Evolutionary conservation across 768 basidiomycete species (phyloP).

Genomic region (Favolaschia claudopus): DNA sequence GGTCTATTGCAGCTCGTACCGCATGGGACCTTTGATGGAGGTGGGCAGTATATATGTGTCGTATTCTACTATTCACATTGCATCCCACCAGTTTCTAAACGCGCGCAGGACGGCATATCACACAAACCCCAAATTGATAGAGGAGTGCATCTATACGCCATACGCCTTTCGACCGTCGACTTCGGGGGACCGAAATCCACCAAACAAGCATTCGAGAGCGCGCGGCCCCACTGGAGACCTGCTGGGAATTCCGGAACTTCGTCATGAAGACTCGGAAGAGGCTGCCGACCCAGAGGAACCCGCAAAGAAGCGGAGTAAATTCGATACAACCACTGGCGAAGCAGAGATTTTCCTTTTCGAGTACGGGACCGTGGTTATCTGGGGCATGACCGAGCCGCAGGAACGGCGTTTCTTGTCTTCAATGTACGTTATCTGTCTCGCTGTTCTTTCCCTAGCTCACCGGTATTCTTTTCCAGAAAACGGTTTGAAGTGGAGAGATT

Average conservation of each 20-base stretch:
- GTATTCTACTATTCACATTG: neutral
- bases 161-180: conserved; percentile 58
- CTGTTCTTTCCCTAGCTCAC: conserved; percentile 19
- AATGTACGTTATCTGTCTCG: conserved; percentile 62
- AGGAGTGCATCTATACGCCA: conserved; percentile 94
- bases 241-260: conserved; percentile 79
- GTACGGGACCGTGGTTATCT: conserved; percentile 95
- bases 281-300: conserved; percentile 40
- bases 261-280: conserved; percentile 43
- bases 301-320: conserved; percentile 69
- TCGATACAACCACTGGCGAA: conserved; percentile 68
- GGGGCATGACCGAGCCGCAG: conserved; percentile 96
- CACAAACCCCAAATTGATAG: conserved; percentile 87
- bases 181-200: conserved; percentile 12
- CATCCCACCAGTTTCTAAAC: conserved; percentile 65
- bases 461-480: conserved; percentile 66
- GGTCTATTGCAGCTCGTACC: conserved; percentile 77
- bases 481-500: conserved; percentile 94
- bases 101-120: conserved; percentile 84
- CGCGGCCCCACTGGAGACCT: conserved; percentile 67
- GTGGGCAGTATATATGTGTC: neutral
- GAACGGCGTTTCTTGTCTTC: conserved; percentile 91
- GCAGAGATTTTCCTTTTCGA: conserved; percentile 94
- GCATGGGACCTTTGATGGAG: conserved; percentile 85
- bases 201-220: neutral